Evolutionary conservation across 768 basidiomycete species (phyloP), one percentile per base, ranked within the genome.

Genomic region (Amyloporia xantha): DNA sequence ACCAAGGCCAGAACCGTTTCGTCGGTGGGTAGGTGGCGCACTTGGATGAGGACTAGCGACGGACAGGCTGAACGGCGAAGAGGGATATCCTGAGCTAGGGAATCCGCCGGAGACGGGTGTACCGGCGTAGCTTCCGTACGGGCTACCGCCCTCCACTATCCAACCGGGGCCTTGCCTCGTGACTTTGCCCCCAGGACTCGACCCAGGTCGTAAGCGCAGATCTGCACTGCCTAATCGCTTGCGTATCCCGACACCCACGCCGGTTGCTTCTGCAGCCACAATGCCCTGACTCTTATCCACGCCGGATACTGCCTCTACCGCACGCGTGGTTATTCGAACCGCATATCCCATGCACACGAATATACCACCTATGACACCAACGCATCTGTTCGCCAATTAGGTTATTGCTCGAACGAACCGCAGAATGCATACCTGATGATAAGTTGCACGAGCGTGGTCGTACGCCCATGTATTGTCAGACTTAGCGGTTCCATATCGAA

Each of bases 401-500:
- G 15, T 15, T 12, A 26, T 27, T n/a, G n/a, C n/a, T n/a, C n/a
- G n/a, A n/a, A n/a, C n/a, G n/a, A n/a, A n/a, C n/a, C n/a, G 12
- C 30, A 7, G 23, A 20, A 30, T 10, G 43, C 41, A 19, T 21
- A n/a, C 68, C 86, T 76, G 53, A 97, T 86, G 54, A 96, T 60
- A 47, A 99, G 77, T 55, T 94, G 86, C 2, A 84, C 59, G 44
- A 99, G 68, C 1, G 79, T 73, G 0, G 86, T 91, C 17, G 95
- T 97, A 15, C 92, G 81, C 67, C 98, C 93, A 59, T 87, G 79
- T 47, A 97, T 81, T 0, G 81, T 85, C 51, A 98, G 74, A 20
- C 78, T 73, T 68, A 98, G 77, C 0, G 94, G 92, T 62, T 99
- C 95, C 30, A 97, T 69, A 50, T 99, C 94, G 64, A 91, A 97